A percentile compares a stretch with the other conserved stretches of the same genome.
These are phyloP conservation scores for Aspergillus sclerotiicarbonarius DNA, from an alignment of 495 filamentous ascomycete species.

Conservation along the genomic window DNA sequence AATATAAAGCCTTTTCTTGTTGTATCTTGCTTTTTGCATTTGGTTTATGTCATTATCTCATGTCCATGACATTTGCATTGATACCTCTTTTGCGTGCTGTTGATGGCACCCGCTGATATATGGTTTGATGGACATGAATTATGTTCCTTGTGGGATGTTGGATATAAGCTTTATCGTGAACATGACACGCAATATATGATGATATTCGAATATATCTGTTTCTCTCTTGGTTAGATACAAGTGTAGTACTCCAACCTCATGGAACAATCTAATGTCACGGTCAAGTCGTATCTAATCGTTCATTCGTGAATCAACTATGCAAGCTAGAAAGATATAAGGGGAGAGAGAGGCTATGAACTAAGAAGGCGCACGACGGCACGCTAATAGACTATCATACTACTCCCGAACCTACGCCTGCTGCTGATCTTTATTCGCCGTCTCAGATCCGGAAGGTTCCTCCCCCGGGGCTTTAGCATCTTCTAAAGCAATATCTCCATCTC, in stretches of 20 bases:
- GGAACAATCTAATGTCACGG: neutral
- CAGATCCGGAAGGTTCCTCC: slow-evolving; percentile 6
- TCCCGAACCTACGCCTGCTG: neutral
- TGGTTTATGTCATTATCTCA: neutral
- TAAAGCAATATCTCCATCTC: slow-evolving; percentile 45
- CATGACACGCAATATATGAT: too few species aligned
- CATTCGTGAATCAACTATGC: slow-evolving; percentile 23
- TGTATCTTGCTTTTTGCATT: neutral
- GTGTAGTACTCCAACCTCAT: neutral
- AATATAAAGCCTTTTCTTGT: neutral
- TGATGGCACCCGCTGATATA: neutral
- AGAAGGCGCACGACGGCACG: neutral
- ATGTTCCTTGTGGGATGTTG: too few species aligned
- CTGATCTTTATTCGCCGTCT: slow-evolving; percentile 1
- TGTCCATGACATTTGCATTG: neutral
- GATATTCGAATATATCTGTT: too few species aligned
- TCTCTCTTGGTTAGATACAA: neutral
- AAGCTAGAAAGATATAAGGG: neutral
- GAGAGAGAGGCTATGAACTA: neutral
- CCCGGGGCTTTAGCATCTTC: slow-evolving; percentile 28
- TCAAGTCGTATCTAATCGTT: slow-evolving; percentile 23
- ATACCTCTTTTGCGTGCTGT: neutral
- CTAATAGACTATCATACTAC: neutral
- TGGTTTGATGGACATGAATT: neutral
- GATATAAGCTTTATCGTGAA: too few species aligned